Conservation (phyloP, 2,329 filamentous ascomycete species). For the Cladosporium phlei region DNA sequence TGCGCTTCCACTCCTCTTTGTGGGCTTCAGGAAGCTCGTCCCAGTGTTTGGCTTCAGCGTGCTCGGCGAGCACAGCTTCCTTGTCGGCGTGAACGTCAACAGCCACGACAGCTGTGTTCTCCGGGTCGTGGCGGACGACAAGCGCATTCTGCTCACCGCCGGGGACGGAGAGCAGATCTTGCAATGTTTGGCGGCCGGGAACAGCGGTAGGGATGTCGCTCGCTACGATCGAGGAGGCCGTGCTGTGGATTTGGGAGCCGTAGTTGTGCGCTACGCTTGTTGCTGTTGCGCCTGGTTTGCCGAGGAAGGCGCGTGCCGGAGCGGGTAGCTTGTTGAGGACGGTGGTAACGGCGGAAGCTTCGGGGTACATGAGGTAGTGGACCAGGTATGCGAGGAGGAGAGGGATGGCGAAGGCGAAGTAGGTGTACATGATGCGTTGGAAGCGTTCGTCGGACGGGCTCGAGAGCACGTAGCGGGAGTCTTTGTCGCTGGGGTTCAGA, state of each 20-base stretch:
- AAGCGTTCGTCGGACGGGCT: conserved; percentile 49
- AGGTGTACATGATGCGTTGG: conserved; percentile 51
- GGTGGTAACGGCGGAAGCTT: conserved; percentile 24
- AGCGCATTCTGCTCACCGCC: conserved; percentile 33
- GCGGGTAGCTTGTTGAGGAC: conserved; percentile 53
- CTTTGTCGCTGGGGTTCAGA: conserved; percentile 42
- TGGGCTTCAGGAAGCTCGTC: conserved; percentile 63
- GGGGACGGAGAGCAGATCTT: conserved; percentile 20
- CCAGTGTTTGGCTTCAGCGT: conserved; percentile 58
- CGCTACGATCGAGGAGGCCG: conserved; percentile 19
- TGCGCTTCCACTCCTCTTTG: conserved; percentile 63
- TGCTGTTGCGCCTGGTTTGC: conserved; percentile 18
- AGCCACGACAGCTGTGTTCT: conserved; percentile 34
- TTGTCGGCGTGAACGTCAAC: conserved; percentile 34
- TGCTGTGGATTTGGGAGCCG: conserved; percentile 26
- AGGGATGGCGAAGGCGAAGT: conserved; percentile 58
- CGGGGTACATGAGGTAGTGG: conserved; percentile 53
- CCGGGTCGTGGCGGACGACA: conserved; percentile 33
- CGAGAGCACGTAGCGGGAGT: conserved; percentile 65
- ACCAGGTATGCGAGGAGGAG: conserved; percentile 60
- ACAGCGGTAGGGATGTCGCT: conserved; percentile 9
- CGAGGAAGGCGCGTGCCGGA: conserved; percentile 36
- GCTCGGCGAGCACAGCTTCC: conserved; percentile 39
- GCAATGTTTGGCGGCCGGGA: conserved; percentile 14
- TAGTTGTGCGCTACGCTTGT: conserved; percentile 14